Base-by-base conservation (phyloP, 345 rosid genomes). In the Acer negundo region DNA sequence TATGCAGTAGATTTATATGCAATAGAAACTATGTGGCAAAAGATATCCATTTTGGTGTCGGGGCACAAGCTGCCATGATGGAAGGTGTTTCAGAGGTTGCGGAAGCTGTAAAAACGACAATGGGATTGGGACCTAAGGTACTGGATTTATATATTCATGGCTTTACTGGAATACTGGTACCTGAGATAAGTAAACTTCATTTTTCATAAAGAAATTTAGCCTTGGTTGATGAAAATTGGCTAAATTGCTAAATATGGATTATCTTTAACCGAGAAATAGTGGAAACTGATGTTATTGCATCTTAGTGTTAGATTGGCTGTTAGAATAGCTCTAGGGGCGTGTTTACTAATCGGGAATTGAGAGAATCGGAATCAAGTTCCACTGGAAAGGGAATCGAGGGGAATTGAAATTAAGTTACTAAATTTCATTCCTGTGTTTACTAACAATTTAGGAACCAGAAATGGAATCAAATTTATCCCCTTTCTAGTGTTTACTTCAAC, bases 1-100 rank as follows among this genome's bases (percentile, higher is more conserved):
- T 90, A 42, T 79, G 76, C 64, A 75, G 90, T 44, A 70, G 88
- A 79, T 68, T 93, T 55, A 70, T 90, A 38, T 81, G 87, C 79
- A 84, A 77, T 51, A 86, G 99, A 81, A 87, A 79, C 82, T 95
- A 93, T 90, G 93, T 82, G 19, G 96, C 97, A 0, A 95, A 95
- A 78, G 96, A 92, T 69, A 88, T 95, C 84, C 86, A 44, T 85
- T 89, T 92, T 8, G 98, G 99, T 74, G 80, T 90, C n/a, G 97
- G 89, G 2, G 97, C 96, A 75, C 92, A 97, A 1, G 95, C 98
- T 15, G 95, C 94, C 61, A 82, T 95, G 93, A 81, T 93, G 87
- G 94, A 90, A 79, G 99, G 98, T 77, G 96, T 95, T 58, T 86
- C 94, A 2, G 98, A 93, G 80, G 93, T 95, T 67, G 97, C 99